These are phyloP conservation scores for Paraglomus brasilianum DNA, from an alignment of 192 early-diverging fungal genomes.

Conservation along the genomic window DNA sequence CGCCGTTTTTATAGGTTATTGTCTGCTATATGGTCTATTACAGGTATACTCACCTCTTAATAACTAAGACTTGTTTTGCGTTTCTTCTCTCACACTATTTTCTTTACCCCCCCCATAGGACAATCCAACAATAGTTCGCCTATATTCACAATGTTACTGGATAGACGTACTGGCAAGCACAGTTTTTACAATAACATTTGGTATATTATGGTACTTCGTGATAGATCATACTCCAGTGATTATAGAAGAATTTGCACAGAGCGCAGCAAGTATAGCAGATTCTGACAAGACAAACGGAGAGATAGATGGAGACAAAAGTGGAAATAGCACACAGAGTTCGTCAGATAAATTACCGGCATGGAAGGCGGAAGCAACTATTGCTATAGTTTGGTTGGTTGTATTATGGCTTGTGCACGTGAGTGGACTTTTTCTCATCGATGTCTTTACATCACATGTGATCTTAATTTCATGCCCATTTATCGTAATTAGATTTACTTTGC, in stretches of 20 bases:
- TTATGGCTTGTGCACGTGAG: not conserved
- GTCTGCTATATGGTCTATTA: not conserved
- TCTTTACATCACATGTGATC: not conserved
- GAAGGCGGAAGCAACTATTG: constrained; percentile 11
- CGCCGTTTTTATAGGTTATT: not conserved
- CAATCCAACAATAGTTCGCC: not conserved
- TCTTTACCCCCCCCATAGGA: not conserved
- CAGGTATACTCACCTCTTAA: not conserved
- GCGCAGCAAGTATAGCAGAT: not conserved
- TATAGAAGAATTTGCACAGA: no score
- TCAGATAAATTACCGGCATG: not conserved
- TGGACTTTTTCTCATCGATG: not conserved
- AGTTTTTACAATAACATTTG: constrained; percentile 7
- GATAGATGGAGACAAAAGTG: not conserved
- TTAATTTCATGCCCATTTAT: no score
- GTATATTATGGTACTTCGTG: constrained; percentile 3
- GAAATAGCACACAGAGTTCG: not conserved
- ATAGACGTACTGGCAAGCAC: not conserved
- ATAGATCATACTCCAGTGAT: not conserved
- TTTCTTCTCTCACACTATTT: not conserved
- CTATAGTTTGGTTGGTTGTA: not conserved
- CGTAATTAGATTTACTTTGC: no score
- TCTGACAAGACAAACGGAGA: not conserved
- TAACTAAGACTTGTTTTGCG: not conserved
- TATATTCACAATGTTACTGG: constrained; percentile 10